These are phyloP conservation scores for Hyphodiscus sp. DNA, from an alignment of 2,329 filamentous ascomycete genomes.

Conservation along the genomic window DNA sequence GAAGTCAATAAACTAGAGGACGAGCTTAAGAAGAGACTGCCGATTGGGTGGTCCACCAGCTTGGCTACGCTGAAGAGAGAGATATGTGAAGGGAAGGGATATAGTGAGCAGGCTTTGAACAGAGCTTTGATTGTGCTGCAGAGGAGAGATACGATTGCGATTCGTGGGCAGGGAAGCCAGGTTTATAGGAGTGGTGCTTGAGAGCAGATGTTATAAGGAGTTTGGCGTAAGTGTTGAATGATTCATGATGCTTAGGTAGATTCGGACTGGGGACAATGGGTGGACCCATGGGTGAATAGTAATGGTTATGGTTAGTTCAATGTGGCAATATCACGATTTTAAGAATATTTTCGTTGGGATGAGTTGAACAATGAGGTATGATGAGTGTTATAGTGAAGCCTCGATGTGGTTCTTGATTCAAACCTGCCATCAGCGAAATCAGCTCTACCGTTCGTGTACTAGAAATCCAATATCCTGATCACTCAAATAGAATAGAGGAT, in stretches of 20 bases:
- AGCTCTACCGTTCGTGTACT: too few relatives aligned
- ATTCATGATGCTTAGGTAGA: background rate
- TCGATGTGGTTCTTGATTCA: too few relatives aligned
- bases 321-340: background rate
- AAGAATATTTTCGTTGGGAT: background rate
- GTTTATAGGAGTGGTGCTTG: constrained; percentile 68
- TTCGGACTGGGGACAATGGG: background rate
- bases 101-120: constrained; percentile 79
- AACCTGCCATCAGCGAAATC: too few relatives aligned
- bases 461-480: too few relatives aligned
- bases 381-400: too few relatives aligned
- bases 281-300: background rate
- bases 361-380: too few relatives aligned
- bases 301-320: background rate
- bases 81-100: constrained; percentile 32
- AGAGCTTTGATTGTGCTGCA: constrained; percentile 81
- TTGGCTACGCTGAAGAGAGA: background rate
- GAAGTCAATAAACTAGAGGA: constrained; percentile 83
- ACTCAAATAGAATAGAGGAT: too few relatives aligned
- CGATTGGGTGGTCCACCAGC: constrained; percentile 72
- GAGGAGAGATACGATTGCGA: constrained; percentile 78
- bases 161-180: constrained; percentile 68
- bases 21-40: constrained; percentile 78
- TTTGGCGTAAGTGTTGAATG: background rate
- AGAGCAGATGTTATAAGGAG: background rate